Conservation (phyloP, 495 filamentous ascomycete genomes). For the Aspergillus cristatus region DNA sequence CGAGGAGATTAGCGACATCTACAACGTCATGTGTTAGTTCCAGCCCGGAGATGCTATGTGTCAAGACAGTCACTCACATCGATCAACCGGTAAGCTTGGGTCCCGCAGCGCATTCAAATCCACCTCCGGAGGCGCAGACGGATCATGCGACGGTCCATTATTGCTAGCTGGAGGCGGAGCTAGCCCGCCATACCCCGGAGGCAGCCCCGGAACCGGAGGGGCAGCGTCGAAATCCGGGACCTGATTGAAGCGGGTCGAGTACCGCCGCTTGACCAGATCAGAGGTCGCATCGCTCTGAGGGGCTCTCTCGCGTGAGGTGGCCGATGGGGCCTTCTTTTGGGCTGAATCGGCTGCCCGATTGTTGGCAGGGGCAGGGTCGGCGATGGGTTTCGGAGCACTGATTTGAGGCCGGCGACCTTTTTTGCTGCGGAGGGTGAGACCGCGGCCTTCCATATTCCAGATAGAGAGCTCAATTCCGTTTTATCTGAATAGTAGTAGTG, state of each 20-base stretch:
- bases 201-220: slow-evolving; percentile 57
- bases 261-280: slow-evolving; percentile 88
- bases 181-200: slow-evolving; percentile 41
- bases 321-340: slow-evolving; percentile 6
- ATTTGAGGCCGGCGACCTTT: slow-evolving; percentile 66
- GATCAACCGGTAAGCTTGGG: slow-evolving; percentile 62
- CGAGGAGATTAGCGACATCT: slow-evolving; percentile 72
- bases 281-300: slow-evolving; percentile 52
- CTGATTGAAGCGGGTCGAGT: slow-evolving; percentile 83
- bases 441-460: slow-evolving; percentile 56
- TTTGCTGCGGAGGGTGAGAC: slow-evolving; percentile 84
- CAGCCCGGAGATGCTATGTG: too few species aligned
- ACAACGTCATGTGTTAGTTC: background rate
- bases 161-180: slow-evolving; percentile 36
- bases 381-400: slow-evolving; percentile 77
- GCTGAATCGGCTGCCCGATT: slow-evolving; percentile 19
- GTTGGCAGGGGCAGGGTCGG: slow-evolving; percentile 45
- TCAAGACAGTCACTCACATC: slow-evolving; percentile 32
- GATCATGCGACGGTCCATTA: slow-evolving; percentile 30
- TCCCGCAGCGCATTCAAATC: slow-evolving; percentile 71
- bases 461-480: background rate
- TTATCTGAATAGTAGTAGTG: too few species aligned
- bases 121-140: slow-evolving; percentile 38
- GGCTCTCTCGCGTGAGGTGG: slow-evolving; percentile 20
- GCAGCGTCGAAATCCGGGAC: slow-evolving; percentile 58